Evolutionary conservation across 805 yeast species (phyloP).

Genomic region (Metschnikowia bowlesiae): DNA sequence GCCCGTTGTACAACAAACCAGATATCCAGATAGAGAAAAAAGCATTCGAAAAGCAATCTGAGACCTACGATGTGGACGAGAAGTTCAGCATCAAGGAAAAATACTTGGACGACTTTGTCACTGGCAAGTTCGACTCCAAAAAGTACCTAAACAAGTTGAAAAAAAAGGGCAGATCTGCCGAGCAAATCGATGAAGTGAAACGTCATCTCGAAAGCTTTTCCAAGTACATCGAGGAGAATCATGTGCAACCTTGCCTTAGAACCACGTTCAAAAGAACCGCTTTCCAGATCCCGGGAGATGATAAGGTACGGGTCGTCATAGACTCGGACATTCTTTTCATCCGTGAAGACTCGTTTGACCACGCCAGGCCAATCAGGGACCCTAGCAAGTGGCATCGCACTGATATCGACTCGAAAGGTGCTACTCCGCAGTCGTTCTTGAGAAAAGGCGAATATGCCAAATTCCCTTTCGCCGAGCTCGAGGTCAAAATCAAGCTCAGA

Average conservation of each 20-base stretch:
- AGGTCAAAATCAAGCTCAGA: slow-evolving; percentile 62
- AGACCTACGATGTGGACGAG: slow-evolving; percentile 55
- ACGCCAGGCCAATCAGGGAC: slow-evolving; percentile 81
- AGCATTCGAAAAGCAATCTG: slow-evolving; percentile 51
- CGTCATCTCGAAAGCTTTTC: slow-evolving; percentile 58
- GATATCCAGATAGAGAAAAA: slow-evolving; percentile 81
- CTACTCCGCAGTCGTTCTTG: slow-evolving; percentile 64
- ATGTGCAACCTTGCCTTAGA: slow-evolving; percentile 81
- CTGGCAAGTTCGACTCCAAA: slow-evolving; percentile 43
- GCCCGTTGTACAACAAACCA: slow-evolving; percentile 70
- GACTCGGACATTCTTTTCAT: slow-evolving; percentile 85
- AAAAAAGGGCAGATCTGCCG: slow-evolving; percentile 54
- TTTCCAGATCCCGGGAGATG: slow-evolving; percentile 97
- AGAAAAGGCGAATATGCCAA: slow-evolving; percentile 81
- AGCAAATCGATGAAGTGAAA: slow-evolving; percentile 48
- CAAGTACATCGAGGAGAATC: slow-evolving; percentile 56
- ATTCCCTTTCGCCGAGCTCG: slow-evolving; percentile 87
- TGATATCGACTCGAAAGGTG: slow-evolving; percentile 77
- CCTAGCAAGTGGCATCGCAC: slow-evolving; percentile 88
- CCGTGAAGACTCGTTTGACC: slow-evolving; percentile 86
- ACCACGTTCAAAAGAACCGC: slow-evolving; percentile 89
- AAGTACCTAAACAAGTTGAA: slow-evolving; percentile 57
- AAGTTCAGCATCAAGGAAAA: slow-evolving; percentile 75
- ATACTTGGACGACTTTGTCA: slow-evolving; percentile 68
- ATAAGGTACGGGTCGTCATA: slow-evolving; percentile 81